Percentiles rank a stretch among this genome's conserved stretches.
Evolutionary conservation across 768 basidiomycete genomes (phyloP).

Genomic region (Pleurotus platypus): DNA sequence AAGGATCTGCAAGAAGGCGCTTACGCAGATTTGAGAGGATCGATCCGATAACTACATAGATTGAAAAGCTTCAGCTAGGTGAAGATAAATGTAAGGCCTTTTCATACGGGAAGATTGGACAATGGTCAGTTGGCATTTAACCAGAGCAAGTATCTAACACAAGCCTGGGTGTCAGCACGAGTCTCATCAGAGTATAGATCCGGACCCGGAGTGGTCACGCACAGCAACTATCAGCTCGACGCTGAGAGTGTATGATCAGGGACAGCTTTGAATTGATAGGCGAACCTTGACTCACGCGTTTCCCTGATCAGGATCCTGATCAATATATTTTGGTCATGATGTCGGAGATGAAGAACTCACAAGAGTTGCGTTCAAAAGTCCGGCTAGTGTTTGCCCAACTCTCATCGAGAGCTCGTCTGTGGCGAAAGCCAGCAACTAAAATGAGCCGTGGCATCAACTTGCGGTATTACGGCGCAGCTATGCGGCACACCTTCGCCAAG

Average conservation of each 20-base stretch:
- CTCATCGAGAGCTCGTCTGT: constrained; percentile 83
- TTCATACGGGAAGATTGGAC: constrained; percentile 79
- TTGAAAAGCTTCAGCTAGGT: neutral
- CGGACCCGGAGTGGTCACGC: constrained; percentile 23
- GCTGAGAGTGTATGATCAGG: constrained; percentile 23
- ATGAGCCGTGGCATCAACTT: neutral
- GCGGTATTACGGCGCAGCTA: neutral
- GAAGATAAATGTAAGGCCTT: constrained; percentile 11
- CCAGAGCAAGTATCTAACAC: constrained; percentile 43
- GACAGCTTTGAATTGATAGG: constrained; percentile 20
- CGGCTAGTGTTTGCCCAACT: constrained; percentile 80
- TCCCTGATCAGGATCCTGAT: constrained; percentile 28
- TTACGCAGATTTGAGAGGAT: constrained; percentile 81
- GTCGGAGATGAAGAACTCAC: constrained; percentile 31
- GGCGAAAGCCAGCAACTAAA: constrained; percentile 73
- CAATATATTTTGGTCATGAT: no score
- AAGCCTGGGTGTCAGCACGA: neutral
- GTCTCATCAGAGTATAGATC: neutral
- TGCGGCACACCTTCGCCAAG: constrained; percentile 60
- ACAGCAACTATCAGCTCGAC: constrained; percentile 79
- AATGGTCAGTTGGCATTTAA: constrained; percentile 58
- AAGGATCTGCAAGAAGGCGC: constrained; percentile 21
- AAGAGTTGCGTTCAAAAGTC: constrained; percentile 81
- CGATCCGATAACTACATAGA: constrained; percentile 69
- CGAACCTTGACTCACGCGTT: constrained; percentile 43